Conservation (phyloP, 208 protist species). For the Wallacemonas rigidus region DNA sequence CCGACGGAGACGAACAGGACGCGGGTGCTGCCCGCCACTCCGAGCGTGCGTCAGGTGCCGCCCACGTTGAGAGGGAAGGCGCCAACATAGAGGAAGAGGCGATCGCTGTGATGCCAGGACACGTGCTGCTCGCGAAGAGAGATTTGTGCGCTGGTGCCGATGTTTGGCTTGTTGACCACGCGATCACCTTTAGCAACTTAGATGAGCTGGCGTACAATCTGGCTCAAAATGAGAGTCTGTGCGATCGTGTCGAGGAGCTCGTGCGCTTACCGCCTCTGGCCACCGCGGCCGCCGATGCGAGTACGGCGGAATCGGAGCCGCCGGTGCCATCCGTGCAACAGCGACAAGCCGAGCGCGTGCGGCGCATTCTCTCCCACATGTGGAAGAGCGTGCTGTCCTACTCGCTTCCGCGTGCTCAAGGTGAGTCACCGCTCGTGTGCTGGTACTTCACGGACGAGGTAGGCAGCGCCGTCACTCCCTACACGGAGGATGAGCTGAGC, state of each 20-base stretch:
- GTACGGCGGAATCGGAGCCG: background rate
- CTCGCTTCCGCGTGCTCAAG: constrained; percentile 21
- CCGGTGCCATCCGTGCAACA: background rate
- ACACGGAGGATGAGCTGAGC: constrained; percentile 20
- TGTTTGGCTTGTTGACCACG: constrained; percentile 66
- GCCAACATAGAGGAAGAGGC: background rate
- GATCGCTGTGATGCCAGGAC: constrained; percentile 1
- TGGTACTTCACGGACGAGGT: constrained; percentile 61
- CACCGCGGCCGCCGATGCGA: constrained; percentile 15
- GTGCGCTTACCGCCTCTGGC: constrained; percentile 21
- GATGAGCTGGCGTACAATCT: constrained; percentile 37
- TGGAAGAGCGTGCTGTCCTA: constrained; percentile 46
- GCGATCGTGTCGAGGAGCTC: constrained; percentile 34
- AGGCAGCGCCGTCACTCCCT: constrained; percentile 42
- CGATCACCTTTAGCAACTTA: constrained; percentile 43
- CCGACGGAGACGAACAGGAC: constrained; percentile 2
- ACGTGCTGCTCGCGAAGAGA: constrained; percentile 42
- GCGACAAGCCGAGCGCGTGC: constrained; percentile 14
- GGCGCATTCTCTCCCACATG: constrained; percentile 21
- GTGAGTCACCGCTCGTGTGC: constrained; percentile 24
- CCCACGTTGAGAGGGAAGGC: background rate
- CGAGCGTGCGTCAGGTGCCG: constrained; percentile 7
- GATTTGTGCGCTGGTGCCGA: constrained; percentile 38
- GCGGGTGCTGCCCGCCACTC: constrained; percentile 1
- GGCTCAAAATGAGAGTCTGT: constrained; percentile 31